Conservation (phyloP, 345 rosid genomes). For the Salix suchowensis region DNA sequence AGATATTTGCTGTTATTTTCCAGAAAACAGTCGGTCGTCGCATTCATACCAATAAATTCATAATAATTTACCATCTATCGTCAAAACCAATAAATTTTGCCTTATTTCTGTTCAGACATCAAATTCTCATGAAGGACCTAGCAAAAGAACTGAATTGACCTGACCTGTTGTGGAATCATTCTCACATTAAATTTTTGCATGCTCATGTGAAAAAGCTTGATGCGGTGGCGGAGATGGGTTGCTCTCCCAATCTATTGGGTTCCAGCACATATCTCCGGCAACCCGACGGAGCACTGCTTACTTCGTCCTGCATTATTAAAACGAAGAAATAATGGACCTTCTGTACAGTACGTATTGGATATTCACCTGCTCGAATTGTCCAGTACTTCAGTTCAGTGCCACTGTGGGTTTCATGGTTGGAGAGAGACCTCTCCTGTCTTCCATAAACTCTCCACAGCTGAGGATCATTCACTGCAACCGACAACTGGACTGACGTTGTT, state of each 20-base stretch:
- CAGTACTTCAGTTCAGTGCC: neutral
- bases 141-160: too few relatives aligned
- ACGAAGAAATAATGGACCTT: neutral
- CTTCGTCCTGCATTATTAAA: neutral
- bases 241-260: neutral
- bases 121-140: too few relatives aligned
- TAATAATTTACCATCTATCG: too few relatives aligned
- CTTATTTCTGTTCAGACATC: too few relatives aligned
- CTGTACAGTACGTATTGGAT: neutral
- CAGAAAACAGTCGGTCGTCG: neutral
- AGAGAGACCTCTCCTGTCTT: neutral
- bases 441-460: neutral
- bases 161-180: too few relatives aligned
- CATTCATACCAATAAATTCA: neutral
- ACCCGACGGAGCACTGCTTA: neutral
- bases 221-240: neutral
- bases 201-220: too few relatives aligned
- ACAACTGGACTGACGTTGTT: neutral
- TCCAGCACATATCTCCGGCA: neutral
- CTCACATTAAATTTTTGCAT: too few relatives aligned
- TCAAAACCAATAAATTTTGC: too few relatives aligned
- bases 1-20: neutral
- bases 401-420: neutral
- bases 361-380: neutral
- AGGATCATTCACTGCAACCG: neutral